phyloP scores from a whole-genome alignment of 352 stramenopile species.

The Globisporangium apiculatum region DNA sequence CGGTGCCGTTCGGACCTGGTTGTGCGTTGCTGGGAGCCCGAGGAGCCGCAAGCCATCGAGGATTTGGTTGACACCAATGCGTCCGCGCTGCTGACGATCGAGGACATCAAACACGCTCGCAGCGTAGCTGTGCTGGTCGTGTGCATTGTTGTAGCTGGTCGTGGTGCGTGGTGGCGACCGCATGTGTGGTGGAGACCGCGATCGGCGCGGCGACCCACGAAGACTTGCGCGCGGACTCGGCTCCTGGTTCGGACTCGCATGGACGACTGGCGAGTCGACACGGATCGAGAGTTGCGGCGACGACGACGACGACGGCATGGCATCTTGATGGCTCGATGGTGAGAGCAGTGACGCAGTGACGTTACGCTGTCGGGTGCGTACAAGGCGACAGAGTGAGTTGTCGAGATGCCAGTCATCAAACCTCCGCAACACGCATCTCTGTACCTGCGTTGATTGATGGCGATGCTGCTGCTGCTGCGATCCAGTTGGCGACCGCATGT shows the following conservation, averaged over 20 bases:
- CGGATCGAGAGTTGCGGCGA: constrained; percentile 7
- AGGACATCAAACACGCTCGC: constrained; percentile 45
- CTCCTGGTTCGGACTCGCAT: constrained; percentile 12
- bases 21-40: constrained; percentile 49
- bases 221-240: constrained; percentile 5
- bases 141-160: not conserved
- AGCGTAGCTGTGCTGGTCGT: constrained; percentile 22
- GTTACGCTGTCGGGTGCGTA: not conserved
- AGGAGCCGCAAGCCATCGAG: constrained; percentile 45
- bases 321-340: not conserved
- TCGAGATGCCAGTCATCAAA: not conserved
- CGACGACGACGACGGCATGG: not conserved
- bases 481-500: too few relatives aligned
- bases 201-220: constrained; percentile 14
- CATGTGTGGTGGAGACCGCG: constrained; percentile 14
- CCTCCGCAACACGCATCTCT: too few relatives aligned
- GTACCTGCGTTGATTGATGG: not conserved
- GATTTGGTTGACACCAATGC: constrained; percentile 50
- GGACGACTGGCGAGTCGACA: constrained; percentile 2
- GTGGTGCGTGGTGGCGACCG: constrained; percentile 5
- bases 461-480: not conserved
- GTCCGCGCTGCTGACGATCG: constrained; percentile 32
- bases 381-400: not conserved
- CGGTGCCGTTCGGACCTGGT: constrained; percentile 27
- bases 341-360: not conserved